Evolutionary conservation across 352 stramenopile genomes (phyloP), one percentile per base, ranked within the genome.

Genomic region (Phytophthora sp.): DNA sequence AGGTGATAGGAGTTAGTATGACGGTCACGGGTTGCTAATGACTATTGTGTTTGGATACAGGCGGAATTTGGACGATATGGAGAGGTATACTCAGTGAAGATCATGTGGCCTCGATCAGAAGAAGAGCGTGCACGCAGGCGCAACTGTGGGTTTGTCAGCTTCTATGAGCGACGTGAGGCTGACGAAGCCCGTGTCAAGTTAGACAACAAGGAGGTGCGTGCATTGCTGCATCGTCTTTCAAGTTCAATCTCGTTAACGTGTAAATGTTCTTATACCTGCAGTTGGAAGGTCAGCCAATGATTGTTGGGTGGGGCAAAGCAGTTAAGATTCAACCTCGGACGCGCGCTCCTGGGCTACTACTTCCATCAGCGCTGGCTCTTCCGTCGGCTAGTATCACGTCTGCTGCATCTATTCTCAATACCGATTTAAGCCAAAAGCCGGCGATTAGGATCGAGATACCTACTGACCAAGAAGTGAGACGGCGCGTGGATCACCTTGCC

Each of bases 21-120:
- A 35, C 13, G 26, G 23, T 15, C 15, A 27, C 9, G 12, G 23
- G 26, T 23, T 23, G 26, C 41, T 75, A 27, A 71, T 41, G 15
- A 7, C 26, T 55, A 11, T 16, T 44, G 62, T 20, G 13, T 42
- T 18, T 41, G 11, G 7, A 18, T 56, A 21, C 26, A 88, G 73
- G 73, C 86, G 26, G 67, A 93, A 31, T 99, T 99, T 82, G 70
- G 81, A 42, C 76, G 84, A 59, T 98, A 89, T 73, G 96, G 96
- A 63, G 79, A 94, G 36, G 83, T 98, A 26, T 94, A 97, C 79
- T 98, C 90, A 33, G 85, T 99, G 36, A 99, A 99, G 73, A 97
- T 99, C 71, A 99, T 99, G 97, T 99, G 96, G 96, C 96, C 97
- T n/a, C 83, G 97, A 24, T 98, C 89, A 0, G 85, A 97, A 35